Evolutionary conservation across 345 rosid species (phyloP), one percentile per base, ranked within the genome.

Genomic region (Turnera subulata): DNA sequence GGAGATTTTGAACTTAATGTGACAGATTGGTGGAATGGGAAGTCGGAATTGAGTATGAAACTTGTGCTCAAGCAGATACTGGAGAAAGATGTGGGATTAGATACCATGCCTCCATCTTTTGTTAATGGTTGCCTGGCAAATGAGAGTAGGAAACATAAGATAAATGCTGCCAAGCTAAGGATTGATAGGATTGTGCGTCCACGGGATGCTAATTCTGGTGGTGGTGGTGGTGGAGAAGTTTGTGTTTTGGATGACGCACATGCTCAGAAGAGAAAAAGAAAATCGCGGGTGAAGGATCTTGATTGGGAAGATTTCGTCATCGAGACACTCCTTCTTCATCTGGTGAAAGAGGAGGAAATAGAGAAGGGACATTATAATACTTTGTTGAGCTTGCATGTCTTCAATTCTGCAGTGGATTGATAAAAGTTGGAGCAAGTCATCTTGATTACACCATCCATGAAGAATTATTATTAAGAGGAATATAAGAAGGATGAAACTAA

Each of bases 301-400:
- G 91, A 82, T 73, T 86, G 91, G 95, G 95, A 89, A 56, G 97
- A 86, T 72, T 73, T 86, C 56, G 62, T 92, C n/a, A 84, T 92
- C 18, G 95, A 92, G 73, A 78, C 88, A 44, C 84, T 89, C 20
- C 79, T 86, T 38, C 77, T 89, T 40, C 88, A 83, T 66, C 68
- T 46, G 61, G 96, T 84, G 65, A 76, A 84, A 11, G 93, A 83
- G 42, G 83, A 80, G 71, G 95, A 92, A 64, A 84, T 92, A 16
- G 88, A 83, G 77, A 83, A 72, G 60, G 98, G 96, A 6, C 78
- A 86, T 49, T 92, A 86, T 73, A 89, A 78, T 55, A 61, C 82
- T 22, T 73, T 86, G 78, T 23, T 89, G 56, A 88, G 47, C 40
- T 69, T 89, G 61, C 64, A 89, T 66, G 91, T 88, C 45, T 91